These are phyloP conservation scores for Entelexis paramagnoliae DNA, from an alignment of 1,139 yeast genomes.

Conservation along the genomic window DNA sequence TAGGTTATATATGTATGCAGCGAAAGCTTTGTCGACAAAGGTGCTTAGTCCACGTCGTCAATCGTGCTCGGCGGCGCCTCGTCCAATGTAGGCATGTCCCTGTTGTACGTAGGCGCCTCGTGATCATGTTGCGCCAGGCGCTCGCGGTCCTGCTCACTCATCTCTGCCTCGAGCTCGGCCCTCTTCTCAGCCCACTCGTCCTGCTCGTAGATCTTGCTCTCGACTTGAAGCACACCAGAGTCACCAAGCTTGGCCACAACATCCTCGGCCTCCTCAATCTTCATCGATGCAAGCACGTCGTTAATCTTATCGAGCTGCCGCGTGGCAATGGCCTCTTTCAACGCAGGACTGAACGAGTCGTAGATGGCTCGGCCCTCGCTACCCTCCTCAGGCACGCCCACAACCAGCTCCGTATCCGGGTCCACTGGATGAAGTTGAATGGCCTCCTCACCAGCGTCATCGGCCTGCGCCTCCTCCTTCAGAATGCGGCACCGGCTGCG, in stretches of 20 bases:
- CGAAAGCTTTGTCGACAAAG: too few relatives aligned
- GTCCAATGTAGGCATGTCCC: conserved; percentile 2
- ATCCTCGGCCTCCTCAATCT: conserved; percentile 69
- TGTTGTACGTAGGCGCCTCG: background rate
- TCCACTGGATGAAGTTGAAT: conserved; percentile 85
- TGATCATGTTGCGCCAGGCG: background rate
- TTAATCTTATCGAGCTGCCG: conserved; percentile 69
- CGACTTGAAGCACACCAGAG: conserved; percentile 65
- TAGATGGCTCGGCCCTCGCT: conserved; percentile 30
- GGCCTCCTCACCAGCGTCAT: conserved; percentile 49
- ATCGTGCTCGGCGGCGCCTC: background rate
- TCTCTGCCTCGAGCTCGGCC: conserved; percentile 25
- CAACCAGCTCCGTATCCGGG: conserved; percentile 65
- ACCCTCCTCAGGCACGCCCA: conserved; percentile 53
- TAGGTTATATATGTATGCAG: too few relatives aligned
- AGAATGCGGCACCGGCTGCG: conserved; percentile 62
- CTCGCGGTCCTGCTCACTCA: conserved; percentile 4
- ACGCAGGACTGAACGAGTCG: conserved; percentile 33
- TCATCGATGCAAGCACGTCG: conserved; percentile 66
- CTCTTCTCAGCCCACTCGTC: conserved; percentile 50
- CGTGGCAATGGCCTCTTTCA: conserved; percentile 69
- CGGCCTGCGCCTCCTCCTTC: conserved; percentile 36
- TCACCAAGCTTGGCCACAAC: conserved; percentile 64
- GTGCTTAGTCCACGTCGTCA: conserved; percentile 1
- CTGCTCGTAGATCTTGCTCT: conserved; percentile 66